Evolutionary conservation across 2,329 filamentous ascomycete genomes (phyloP).

Genomic region (Nectriaceae sp.): DNA sequence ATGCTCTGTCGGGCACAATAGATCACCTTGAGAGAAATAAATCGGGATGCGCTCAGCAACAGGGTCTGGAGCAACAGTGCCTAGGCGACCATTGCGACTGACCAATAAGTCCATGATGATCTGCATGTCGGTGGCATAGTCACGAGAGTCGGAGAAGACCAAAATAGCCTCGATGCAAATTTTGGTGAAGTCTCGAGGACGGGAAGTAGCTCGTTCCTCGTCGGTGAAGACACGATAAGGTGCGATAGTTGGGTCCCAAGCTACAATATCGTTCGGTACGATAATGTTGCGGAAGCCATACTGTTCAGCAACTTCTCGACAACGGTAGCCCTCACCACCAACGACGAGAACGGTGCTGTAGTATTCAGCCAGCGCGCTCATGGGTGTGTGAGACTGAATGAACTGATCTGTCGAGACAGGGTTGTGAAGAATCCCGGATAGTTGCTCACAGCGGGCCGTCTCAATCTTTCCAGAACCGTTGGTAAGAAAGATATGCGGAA

Average conservation of each 20-base stretch:
- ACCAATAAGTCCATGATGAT: slow-evolving; percentile 79
- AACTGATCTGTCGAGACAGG: slow-evolving; percentile 54
- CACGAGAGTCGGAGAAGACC: slow-evolving; percentile 88
- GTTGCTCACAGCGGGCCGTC: slow-evolving; percentile 77
- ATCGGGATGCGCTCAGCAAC: slow-evolving; percentile 61
- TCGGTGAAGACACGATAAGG: slow-evolving; percentile 72
- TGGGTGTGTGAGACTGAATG: slow-evolving; percentile 77
- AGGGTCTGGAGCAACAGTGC: slow-evolving; percentile 54
- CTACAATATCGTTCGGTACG: slow-evolving; percentile 78
- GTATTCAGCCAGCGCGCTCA: slow-evolving; percentile 75
- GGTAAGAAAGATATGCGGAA: slow-evolving; percentile 88
- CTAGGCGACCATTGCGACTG: slow-evolving; percentile 73
- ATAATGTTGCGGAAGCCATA: slow-evolving; percentile 78
- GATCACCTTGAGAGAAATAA: slow-evolving; percentile 84
- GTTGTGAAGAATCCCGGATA: slow-evolving; percentile 51
- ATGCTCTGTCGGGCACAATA: slow-evolving; percentile 82
- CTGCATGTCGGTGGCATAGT: slow-evolving; percentile 86
- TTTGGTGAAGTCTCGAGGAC: slow-evolving; percentile 71
- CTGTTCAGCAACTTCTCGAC: slow-evolving; percentile 54
- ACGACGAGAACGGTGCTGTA: slow-evolving; percentile 76
- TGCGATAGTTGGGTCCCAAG: slow-evolving; percentile 72
- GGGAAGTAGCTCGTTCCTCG: slow-evolving; percentile 64
- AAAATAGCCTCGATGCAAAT: slow-evolving; percentile 84
- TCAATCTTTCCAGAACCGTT: slow-evolving; percentile 94
- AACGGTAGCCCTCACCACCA: slow-evolving; percentile 74